phyloP scores from a whole-genome alignment of 768 basidiomycete genomes.

The Termitomyces titanicus region DNA sequence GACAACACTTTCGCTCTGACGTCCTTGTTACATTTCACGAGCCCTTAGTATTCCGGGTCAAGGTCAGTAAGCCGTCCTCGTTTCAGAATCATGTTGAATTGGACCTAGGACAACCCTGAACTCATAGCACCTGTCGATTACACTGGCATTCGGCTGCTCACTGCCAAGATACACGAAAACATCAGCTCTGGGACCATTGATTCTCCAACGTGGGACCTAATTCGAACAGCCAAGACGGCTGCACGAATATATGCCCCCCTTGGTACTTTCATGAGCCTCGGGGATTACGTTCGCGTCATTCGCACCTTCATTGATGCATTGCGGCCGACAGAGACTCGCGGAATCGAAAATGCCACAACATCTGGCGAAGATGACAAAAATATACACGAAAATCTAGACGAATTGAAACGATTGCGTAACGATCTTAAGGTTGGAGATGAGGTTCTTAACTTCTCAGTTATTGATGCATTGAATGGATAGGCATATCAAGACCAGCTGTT shows the following conservation, averaged over 20 bases:
- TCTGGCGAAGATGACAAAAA: slow-evolving; percentile 15
- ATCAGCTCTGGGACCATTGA: slow-evolving; percentile 80
- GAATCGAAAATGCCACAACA: slow-evolving; percentile 20
- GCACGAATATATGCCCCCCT: slow-evolving; percentile 81
- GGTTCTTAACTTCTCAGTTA: not conserved
- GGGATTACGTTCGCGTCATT: slow-evolving; percentile 77
- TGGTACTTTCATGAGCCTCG: slow-evolving; percentile 82
- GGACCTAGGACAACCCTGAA: slow-evolving; percentile 60
- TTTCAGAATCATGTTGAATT: not conserved
- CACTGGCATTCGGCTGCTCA: slow-evolving; percentile 52
- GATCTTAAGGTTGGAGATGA: slow-evolving; percentile 55
- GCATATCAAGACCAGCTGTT: slow-evolving; percentile 71
- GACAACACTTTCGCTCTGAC: slow-evolving; percentile 85
- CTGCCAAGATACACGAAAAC: slow-evolving; percentile 58
- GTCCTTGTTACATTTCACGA: slow-evolving; percentile 81
- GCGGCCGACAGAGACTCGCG: slow-evolving; percentile 35
- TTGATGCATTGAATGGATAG: slow-evolving; percentile 28
- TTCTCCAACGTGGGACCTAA: slow-evolving; percentile 79
- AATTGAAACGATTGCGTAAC: slow-evolving; percentile 31
- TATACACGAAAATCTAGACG: slow-evolving; percentile 19
- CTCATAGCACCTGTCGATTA: slow-evolving; percentile 67
- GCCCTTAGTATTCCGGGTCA: slow-evolving; percentile 61
- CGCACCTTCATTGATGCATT: slow-evolving; percentile 77
- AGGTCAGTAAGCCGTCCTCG: slow-evolving; percentile 33
- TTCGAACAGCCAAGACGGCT: slow-evolving; percentile 74